These are phyloP conservation scores for Cyberlindnera samutprakarnensis DNA, from an alignment of 805 yeast species.

Conservation along the genomic window DNA sequence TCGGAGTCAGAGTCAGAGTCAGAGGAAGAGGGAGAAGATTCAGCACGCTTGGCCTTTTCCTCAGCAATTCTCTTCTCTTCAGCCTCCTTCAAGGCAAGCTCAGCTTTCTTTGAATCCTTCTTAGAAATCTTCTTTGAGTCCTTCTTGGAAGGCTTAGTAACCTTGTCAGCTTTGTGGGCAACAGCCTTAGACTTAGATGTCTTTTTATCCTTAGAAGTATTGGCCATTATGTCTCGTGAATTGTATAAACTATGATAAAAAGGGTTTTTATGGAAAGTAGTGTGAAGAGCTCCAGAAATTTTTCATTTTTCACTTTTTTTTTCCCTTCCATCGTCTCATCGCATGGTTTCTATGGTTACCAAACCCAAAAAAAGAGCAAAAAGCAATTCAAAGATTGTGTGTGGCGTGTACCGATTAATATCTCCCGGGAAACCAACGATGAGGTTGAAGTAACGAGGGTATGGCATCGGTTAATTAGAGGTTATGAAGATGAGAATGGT, in stretches of 20 bases:
- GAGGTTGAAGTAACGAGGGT: too few species aligned
- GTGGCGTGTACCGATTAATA: too few species aligned
- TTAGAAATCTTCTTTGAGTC: slow-evolving; percentile 4
- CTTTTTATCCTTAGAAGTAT: slow-evolving; percentile 8
- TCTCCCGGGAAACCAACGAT: too few species aligned
- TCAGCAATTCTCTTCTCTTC: slow-evolving; percentile 18
- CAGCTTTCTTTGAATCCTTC: slow-evolving; percentile 23
- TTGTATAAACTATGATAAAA: neutral
- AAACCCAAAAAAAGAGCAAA: too few species aligned
- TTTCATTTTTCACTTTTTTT: slow-evolving; percentile 7
- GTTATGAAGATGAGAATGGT: neutral
- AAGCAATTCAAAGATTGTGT: too few species aligned
- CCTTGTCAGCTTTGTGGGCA: slow-evolving; percentile 19
- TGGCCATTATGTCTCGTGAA: slow-evolving; percentile 1
- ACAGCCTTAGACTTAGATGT: slow-evolving; percentile 12
- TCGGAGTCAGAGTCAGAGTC: slow-evolving; percentile 12
- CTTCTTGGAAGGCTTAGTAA: slow-evolving; percentile 19
- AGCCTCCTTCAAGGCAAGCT: slow-evolving; percentile 20
- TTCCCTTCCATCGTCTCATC: slow-evolving; percentile 16
- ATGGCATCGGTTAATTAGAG: too few species aligned
- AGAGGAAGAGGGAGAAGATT: slow-evolving; percentile 12
- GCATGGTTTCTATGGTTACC: slow-evolving; percentile 13
- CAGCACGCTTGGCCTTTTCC: slow-evolving; percentile 21
- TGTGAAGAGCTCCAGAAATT: slow-evolving; percentile 6
- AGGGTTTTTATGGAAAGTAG: too few species aligned